Base-by-base conservation (phyloP, 768 basidiomycete genomes). In the Xerocomus potaroensis region DNA sequence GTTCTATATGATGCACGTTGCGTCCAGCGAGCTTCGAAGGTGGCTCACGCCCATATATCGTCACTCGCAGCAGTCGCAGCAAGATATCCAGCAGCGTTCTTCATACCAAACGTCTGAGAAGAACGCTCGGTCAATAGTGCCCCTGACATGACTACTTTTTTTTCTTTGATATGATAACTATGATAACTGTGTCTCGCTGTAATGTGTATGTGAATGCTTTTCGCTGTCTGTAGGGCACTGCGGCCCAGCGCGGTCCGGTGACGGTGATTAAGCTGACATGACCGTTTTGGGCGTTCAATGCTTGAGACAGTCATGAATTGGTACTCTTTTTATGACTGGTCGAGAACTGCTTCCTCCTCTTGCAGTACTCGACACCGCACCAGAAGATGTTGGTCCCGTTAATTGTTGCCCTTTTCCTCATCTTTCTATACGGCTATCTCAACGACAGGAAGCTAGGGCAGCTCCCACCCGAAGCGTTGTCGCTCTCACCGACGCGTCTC, bases 381-480 rank as follows among this genome's bases (percentile, higher is more conserved):
- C 15, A n/a, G 22, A 49, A 32, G 32, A 67, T 67, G 62, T n/a
- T 51, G 16, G 27, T 8, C 32, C 37, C 50, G 5, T 14, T 62
- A 12, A 26, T 51, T 16, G 15, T 50, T 31, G 11, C 51, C 5
- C 27, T 38, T 23, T 35, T 32, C 14, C 27, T 56, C 0, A 16
- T 51, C 26, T 40, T 56, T 34, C 49, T 76, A 9, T 81, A 80
- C 61, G 59, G 72, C 16, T 62, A 66, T 21, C 49, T 65, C 46
- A 86, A 89, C 56, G 84, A 86, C 58, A 64, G 55, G 12, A 74
- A 76, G 30, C 66, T 89, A 10, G 64, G 64, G n/a, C 58, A 60
- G 1, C 63, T 80, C 27, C 83, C 86, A 5, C 58, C 63, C 0
- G 70, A 73, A 31, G 81, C 66, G 6, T 42, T 35, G 29, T 57